phyloP scores from a whole-genome alignment of 192 early-diverging fungal species.

The Coemansia sp. region DNA sequence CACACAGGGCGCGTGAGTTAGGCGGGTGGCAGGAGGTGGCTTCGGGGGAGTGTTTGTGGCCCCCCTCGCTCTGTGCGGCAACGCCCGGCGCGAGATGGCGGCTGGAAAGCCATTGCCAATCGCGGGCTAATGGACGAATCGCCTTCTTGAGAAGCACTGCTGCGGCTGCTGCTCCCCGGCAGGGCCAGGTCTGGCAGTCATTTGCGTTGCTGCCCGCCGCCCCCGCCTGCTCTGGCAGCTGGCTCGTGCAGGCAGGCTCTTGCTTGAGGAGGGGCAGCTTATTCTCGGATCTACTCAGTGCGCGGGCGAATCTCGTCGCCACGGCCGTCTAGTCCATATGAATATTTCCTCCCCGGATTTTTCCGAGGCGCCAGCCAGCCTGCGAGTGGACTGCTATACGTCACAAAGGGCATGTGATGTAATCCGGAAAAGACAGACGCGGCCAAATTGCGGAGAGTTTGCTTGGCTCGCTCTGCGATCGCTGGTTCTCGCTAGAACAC shows the following conservation, averaged over 20 bases:
- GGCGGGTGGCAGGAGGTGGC: background rate
- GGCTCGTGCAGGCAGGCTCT: background rate
- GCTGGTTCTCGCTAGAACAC: too few relatives aligned
- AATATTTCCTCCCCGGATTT: background rate
- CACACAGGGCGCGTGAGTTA: background rate
- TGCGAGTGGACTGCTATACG: background rate
- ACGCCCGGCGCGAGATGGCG: too few relatives aligned
- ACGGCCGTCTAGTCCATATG: too few relatives aligned
- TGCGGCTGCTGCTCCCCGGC: background rate
- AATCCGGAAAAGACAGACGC: background rate
- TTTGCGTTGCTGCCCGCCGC: too few relatives aligned
- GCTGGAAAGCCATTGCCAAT: slow-evolving; percentile 3
- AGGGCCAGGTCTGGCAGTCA: too few relatives aligned
- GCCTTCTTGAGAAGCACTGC: background rate
- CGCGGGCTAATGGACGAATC: slow-evolving; percentile 8
- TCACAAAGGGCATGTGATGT: background rate
- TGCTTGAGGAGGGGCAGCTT: background rate
- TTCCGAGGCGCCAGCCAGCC: background rate
- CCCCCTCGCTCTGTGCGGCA: background rate
- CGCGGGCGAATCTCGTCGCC: too few relatives aligned
- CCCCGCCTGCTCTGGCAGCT: too few relatives aligned
- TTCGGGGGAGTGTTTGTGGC: background rate
- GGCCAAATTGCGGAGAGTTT: background rate
- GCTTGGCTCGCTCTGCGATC: background rate
- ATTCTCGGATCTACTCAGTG: too few relatives aligned